Percentiles rank a stretch among this genome's conserved stretches.
Conservation (phyloP, 352 stramenopile genomes). For the Phytophthora cajani region DNA sequence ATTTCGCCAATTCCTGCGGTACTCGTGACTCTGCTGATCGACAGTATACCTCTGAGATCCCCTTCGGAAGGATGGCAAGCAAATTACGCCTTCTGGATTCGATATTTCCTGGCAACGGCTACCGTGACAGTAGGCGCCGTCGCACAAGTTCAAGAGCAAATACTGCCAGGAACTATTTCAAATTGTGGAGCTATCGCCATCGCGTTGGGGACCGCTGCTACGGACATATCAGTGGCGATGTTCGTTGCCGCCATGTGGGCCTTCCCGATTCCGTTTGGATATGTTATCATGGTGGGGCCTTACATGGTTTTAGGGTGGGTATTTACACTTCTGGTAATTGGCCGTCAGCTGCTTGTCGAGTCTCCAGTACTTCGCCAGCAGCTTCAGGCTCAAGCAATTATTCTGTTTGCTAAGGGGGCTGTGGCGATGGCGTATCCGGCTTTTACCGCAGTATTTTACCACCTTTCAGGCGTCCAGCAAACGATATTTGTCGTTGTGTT, state of each 20-base stretch:
- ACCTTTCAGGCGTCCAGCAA: not conserved
- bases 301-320: not conserved
- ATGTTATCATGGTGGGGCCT: not conserved
- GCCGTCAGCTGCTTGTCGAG: not conserved
- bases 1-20: not conserved
- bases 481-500: not conserved
- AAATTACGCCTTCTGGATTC: not conserved
- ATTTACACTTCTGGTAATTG: constrained; percentile 1
- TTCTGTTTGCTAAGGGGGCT: not conserved
- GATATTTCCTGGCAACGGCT: not conserved
- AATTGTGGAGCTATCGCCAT: not conserved
- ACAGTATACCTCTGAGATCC: not conserved
- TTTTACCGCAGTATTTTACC: not conserved
- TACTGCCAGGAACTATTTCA: not conserved
- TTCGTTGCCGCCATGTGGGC: not conserved
- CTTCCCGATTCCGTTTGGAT: constrained; percentile 1
- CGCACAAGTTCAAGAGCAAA: not conserved
- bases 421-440: not conserved
- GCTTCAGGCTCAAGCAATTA: not conserved
- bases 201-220: not conserved
- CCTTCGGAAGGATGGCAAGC: not conserved
- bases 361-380: not conserved
- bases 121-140: not conserved
- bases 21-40: not conserved
- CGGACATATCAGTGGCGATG: not conserved